Evolutionary conservation across 2,329 filamentous ascomycete genomes (phyloP).

Genomic region (Paraconiothyrium sp.): DNA sequence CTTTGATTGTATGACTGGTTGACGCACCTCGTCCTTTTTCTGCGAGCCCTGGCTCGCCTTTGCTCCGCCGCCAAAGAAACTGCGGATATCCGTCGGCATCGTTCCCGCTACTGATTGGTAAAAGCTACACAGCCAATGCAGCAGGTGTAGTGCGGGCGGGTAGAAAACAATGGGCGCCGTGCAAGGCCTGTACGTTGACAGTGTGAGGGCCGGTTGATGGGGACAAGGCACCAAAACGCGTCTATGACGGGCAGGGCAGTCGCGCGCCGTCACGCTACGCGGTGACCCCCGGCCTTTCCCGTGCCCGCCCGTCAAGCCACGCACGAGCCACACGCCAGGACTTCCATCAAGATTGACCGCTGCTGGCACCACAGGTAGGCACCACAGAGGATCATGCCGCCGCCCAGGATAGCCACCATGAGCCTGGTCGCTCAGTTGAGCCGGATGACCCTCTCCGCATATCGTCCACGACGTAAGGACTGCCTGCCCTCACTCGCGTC

Average conservation of each 20-base stretch:
- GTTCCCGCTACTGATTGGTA: neutral
- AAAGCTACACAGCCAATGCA: neutral
- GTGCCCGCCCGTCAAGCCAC: neutral
- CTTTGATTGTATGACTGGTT: neutral
- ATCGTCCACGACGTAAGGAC: slow-evolving; percentile 35
- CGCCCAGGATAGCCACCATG: slow-evolving; percentile 46
- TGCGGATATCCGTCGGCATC: slow-evolving; percentile 89
- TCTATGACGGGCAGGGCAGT: slow-evolving; percentile 24
- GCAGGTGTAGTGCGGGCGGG: neutral
- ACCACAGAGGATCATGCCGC: slow-evolving; percentile 48
- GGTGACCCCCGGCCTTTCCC: slow-evolving; percentile 23
- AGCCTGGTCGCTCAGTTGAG: slow-evolving; percentile 47
- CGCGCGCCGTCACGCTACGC: slow-evolving; percentile 31
- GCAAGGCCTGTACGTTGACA: slow-evolving; percentile 6
- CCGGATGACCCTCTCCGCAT: slow-evolving; percentile 35
- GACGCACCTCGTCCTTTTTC: slow-evolving; percentile 46
- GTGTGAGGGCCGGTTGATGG: neutral
- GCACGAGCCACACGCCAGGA: slow-evolving; percentile 31
- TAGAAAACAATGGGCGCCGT: neutral
- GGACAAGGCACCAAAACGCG: slow-evolving; percentile 24
- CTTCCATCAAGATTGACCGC: slow-evolving; percentile 23
- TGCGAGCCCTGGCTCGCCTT: slow-evolving; percentile 57
- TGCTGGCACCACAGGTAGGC: slow-evolving; percentile 18
- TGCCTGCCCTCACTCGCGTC: slow-evolving; percentile 28
- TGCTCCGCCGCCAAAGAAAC: slow-evolving; percentile 88